Evolutionary conservation across 2,329 filamentous ascomycete species (phyloP).

Genomic region (Leptographium flavum): DNA sequence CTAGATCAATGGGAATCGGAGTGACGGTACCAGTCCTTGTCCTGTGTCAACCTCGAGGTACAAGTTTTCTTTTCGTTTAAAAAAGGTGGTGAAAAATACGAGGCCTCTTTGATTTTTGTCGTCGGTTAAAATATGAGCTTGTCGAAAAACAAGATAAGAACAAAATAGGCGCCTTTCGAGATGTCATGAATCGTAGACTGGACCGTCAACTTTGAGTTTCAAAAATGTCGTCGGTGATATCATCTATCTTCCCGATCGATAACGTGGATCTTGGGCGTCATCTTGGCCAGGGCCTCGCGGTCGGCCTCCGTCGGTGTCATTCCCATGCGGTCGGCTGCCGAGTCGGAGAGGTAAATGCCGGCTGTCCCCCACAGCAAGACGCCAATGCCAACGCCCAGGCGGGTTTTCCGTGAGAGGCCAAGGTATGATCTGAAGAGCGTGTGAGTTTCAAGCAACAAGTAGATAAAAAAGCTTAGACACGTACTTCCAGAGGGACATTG

Average conservation of each 20-base stretch:
- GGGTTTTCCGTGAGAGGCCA: constrained; percentile 55
- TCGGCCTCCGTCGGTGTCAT: constrained; percentile 62
- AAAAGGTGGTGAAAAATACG: neutral
- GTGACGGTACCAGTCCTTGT: neutral
- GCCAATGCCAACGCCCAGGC: constrained; percentile 56
- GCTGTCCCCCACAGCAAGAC: constrained; percentile 62
- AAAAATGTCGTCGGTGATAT: neutral
- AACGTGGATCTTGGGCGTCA: constrained; percentile 46
- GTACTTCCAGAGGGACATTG: constrained; percentile 17
- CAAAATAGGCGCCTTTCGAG: no score
- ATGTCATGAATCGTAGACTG: neutral
- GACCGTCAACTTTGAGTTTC: neutral
- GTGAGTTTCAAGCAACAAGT: neutral
- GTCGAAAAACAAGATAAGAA: neutral
- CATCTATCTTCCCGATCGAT: constrained; percentile 33
- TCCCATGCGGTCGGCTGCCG: constrained; percentile 58
- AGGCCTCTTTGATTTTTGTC: no score
- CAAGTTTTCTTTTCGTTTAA: no score
- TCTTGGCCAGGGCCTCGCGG: constrained; percentile 46
- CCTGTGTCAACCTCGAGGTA: no score
- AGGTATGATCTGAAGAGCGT: constrained; percentile 45
- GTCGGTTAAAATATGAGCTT: neutral
- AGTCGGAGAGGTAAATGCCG: constrained; percentile 61
- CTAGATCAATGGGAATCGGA: neutral
- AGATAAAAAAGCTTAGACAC: constrained; percentile 1